Conservation (phyloP, 78 protist species). For the Dictyostelium capitatum region DNA sequence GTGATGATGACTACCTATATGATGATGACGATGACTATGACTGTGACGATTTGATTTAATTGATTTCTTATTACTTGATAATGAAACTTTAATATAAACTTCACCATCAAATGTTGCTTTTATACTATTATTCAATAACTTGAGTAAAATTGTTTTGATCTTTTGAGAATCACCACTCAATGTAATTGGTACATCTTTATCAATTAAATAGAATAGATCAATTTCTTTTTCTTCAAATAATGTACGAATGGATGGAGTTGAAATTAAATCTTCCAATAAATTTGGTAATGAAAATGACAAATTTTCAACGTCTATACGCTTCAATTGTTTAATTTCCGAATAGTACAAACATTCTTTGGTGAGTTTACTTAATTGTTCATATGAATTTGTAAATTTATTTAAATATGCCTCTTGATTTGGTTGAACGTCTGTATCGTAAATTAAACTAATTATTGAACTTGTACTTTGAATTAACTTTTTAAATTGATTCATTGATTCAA, state of each 20-base stretch:
- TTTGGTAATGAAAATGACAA: not conserved
- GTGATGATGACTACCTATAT: not conserved
- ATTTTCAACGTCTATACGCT: not conserved
- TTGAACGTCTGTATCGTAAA: slow-evolving; percentile 50
- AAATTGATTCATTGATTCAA: slow-evolving; percentile 24
- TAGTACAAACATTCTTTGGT: slow-evolving; percentile 49
- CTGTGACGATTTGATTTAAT: not conserved
- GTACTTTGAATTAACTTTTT: slow-evolving; percentile 20
- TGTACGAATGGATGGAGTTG: slow-evolving; percentile 31
- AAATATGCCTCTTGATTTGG: slow-evolving; percentile 54
- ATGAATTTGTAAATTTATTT: slow-evolving; percentile 10
- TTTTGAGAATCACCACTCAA: slow-evolving; percentile 21
- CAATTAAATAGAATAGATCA: slow-evolving; percentile 37
- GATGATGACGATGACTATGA: slow-evolving; percentile 4
- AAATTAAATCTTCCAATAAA: slow-evolving; percentile 42
- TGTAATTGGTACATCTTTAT: slow-evolving; percentile 7
- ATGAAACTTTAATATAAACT: slow-evolving; percentile 21
- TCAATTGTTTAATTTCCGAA: slow-evolving; percentile 29
- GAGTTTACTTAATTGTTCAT: not conserved
- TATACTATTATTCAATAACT: not conserved
- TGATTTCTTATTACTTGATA: not conserved
- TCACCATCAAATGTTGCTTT: slow-evolving; percentile 69
- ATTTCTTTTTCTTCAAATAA: slow-evolving; percentile 54
- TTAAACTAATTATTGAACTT: slow-evolving; percentile 25
- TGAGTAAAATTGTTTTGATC: slow-evolving; percentile 28